Conservation (phyloP, 306 rosid species). For the Sophora flavescens region DNA sequence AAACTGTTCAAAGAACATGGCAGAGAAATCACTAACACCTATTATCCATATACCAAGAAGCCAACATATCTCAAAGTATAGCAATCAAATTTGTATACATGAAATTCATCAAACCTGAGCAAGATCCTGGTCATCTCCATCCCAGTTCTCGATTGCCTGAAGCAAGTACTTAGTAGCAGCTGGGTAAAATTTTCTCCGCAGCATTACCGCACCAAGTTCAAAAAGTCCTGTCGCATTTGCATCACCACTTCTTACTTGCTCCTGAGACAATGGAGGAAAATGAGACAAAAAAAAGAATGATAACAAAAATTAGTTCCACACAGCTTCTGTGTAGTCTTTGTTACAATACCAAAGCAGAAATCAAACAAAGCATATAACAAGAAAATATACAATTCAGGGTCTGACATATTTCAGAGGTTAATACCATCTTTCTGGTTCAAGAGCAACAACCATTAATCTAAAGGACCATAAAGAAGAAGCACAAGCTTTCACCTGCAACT, state of each 20-base stretch:
- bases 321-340: background rate
- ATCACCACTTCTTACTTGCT: conserved; percentile 83
- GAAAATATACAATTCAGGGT: conserved; percentile 2
- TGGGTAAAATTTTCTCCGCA: conserved; percentile 78
- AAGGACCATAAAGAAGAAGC: conserved; percentile 16
- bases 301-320: background rate
- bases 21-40: background rate
- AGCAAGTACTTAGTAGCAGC: conserved; percentile 78
- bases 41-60: background rate
- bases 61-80: background rate
- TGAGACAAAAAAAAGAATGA: background rate
- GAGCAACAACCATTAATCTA: conserved; percentile 15
- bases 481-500: conserved; percentile 62
- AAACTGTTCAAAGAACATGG: background rate
- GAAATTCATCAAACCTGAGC: conserved; percentile 63
- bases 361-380: background rate
- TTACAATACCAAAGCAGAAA: background rate
- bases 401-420: conserved; percentile 17
- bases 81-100: background rate
- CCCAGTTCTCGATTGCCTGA: conserved; percentile 85
- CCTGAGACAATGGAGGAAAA: conserved; percentile 52
- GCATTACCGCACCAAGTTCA: conserved; percentile 88
- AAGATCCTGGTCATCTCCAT: conserved; percentile 84
- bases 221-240: conserved; percentile 75
- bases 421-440: background rate